Evolutionary conservation across 305 asterid species (phyloP).

Genomic region (Fraxinus dipetala): DNA sequence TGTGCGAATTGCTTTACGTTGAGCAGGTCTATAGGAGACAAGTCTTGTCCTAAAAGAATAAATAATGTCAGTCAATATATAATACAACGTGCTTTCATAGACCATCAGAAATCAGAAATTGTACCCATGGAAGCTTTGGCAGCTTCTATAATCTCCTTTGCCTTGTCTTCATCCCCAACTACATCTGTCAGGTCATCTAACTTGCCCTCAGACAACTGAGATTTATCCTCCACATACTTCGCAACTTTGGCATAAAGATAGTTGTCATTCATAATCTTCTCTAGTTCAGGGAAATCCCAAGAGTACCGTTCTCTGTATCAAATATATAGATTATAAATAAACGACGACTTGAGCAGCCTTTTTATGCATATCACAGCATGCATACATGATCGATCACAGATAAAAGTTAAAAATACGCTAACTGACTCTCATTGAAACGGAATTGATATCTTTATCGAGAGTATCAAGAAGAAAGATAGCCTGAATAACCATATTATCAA

Average conservation of each 20-base stretch:
- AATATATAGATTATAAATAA: neutral
- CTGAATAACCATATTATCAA: slow-evolving; percentile 30
- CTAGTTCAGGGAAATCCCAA: slow-evolving; percentile 96
- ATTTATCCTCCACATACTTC: slow-evolving; percentile 75
- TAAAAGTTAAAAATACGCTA: slow-evolving; percentile 10
- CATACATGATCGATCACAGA: neutral
- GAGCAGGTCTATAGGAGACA: slow-evolving; percentile 77
- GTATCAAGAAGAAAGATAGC: too few species aligned
- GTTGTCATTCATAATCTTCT: slow-evolving; percentile 81
- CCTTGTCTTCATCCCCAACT: slow-evolving; percentile 91
- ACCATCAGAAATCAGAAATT: slow-evolving; percentile 16
- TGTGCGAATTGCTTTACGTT: slow-evolving; percentile 92
- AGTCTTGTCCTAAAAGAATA: slow-evolving; percentile 72
- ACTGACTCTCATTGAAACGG: slow-evolving; percentile 81
- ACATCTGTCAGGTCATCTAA: slow-evolving; percentile 62
- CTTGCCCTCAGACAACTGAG: slow-evolving; percentile 65
- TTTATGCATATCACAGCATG: neutral
- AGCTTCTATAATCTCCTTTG: slow-evolving; percentile 87
- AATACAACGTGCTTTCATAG: neutral
- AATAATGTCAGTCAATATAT: slow-evolving; percentile 9
- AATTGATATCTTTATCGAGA: slow-evolving; percentile 37
- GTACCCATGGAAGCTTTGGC: slow-evolving; percentile 98
- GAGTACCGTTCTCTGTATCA: slow-evolving; percentile 88
- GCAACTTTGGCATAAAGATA: slow-evolving; percentile 85
- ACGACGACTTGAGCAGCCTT: neutral